Evolutionary conservation across 108 stramenopile genomes (phyloP).

Genomic region (Fistulifera pelliculosa): DNA sequence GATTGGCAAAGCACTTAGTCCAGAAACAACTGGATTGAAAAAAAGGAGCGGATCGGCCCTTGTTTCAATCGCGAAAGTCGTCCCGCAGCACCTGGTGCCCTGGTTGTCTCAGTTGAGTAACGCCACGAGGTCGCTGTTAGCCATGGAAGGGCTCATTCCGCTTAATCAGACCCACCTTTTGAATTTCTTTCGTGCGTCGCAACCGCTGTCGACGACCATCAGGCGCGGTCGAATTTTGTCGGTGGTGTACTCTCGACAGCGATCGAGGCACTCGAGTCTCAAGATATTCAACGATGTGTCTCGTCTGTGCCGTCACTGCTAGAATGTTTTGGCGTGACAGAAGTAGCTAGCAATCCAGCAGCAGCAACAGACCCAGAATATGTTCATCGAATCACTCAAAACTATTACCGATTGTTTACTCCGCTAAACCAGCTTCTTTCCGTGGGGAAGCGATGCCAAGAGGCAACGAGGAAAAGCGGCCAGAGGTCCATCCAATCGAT

Average conservation of each 20-base stretch:
- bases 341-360: slow-evolving; percentile 45
- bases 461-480: slow-evolving; percentile 67
- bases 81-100: slow-evolving; percentile 72
- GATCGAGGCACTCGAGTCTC: slow-evolving; percentile 40
- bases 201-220: slow-evolving; percentile 72
- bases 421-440: slow-evolving; percentile 77
- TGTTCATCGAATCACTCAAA: slow-evolving; percentile 47
- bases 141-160: slow-evolving; percentile 52
- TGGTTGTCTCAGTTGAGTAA: slow-evolving; percentile 76
- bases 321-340: slow-evolving; percentile 47
- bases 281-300: slow-evolving; percentile 41
- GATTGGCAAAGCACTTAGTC: slow-evolving; percentile 26
- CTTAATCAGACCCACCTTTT: slow-evolving; percentile 80
- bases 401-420: slow-evolving; percentile 53
- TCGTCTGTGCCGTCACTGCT: slow-evolving; percentile 50
- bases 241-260: slow-evolving; percentile 69
- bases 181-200: slow-evolving; percentile 84
- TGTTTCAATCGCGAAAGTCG: slow-evolving; percentile 63
- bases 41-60: slow-evolving; percentile 75
- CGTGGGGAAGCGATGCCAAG: slow-evolving; percentile 82
- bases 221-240: slow-evolving; percentile 61
- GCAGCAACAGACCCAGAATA: slow-evolving; percentile 54
- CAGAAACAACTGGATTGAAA: slow-evolving; percentile 57
- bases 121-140: slow-evolving; percentile 45
- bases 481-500: slow-evolving; percentile 24